phyloP scores from a whole-genome alignment of 768 basidiomycete genomes.

The Sistotremastrum niveocremeum region DNA sequence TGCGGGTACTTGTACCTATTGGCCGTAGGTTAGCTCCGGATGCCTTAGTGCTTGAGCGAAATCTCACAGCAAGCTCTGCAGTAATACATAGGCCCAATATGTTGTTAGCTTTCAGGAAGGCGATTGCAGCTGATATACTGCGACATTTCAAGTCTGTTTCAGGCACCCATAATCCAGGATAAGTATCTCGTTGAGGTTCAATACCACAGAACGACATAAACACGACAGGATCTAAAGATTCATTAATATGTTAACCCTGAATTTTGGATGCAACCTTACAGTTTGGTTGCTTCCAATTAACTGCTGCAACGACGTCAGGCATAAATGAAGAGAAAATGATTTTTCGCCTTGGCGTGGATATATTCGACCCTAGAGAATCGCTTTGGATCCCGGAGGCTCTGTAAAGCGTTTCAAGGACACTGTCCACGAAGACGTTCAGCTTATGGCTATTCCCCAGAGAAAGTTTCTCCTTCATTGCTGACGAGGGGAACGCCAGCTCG shows the following conservation, averaged over 20 bases:
- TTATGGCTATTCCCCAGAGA: conserved; percentile 42
- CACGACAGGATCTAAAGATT: conserved; percentile 75
- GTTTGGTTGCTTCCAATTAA: conserved; percentile 99
- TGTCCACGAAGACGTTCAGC: conserved; percentile 73
- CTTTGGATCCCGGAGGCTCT: conserved; percentile 29
- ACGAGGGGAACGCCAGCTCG: conserved; percentile 67
- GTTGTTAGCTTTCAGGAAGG: conserved; percentile 88
- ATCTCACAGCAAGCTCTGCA: conserved; percentile 67
- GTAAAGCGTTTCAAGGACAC: conserved; percentile 74
- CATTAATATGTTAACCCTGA: background rate
- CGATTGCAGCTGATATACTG: conserved; percentile 82
- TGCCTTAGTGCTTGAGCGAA: background rate
- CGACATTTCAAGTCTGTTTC: conserved; percentile 10
- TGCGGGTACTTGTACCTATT: conserved; percentile 76
- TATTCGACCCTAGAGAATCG: no score
- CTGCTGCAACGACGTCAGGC: conserved; percentile 74
- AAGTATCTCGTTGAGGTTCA: conserved; percentile 23
- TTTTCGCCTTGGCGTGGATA: conserved; percentile 39
- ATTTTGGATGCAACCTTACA: conserved; percentile 39
- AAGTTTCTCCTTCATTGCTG: conserved; percentile 28
- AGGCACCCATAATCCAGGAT: conserved; percentile 36
- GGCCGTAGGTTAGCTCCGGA: conserved; percentile 2
- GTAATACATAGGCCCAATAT: conserved; percentile 85
- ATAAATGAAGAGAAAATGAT: conserved; percentile 90
- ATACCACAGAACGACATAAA: conserved; percentile 82